Evolutionary conservation across 2,329 filamentous ascomycete genomes (phyloP).

Genomic region (Epichloe bromicola): DNA sequence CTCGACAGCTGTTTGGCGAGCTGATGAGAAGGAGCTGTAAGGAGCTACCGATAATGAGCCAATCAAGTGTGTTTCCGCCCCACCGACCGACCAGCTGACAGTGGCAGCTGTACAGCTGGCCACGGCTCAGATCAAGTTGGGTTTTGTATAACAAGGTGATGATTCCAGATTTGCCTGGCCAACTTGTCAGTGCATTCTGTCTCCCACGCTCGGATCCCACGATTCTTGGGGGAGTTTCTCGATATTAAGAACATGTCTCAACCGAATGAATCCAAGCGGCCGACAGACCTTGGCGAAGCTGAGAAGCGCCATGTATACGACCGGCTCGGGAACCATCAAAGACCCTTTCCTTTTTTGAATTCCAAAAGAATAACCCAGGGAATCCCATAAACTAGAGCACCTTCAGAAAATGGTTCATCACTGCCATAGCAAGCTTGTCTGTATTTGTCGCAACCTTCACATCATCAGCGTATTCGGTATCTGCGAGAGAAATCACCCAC

Average conservation of each 20-base stretch:
- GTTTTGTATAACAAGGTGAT: not conserved
- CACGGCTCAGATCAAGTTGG: not conserved
- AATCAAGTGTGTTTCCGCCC: not conserved
- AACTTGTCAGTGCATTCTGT: not conserved
- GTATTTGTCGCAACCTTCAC: not conserved
- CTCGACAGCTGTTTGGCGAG: not conserved
- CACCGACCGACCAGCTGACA: not conserved
- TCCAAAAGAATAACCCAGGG: not conserved
- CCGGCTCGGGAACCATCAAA: not conserved
- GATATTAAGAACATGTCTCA: not conserved
- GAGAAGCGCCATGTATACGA: not conserved
- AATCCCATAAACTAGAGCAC: not conserved
- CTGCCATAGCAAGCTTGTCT: not conserved
- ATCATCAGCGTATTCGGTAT: not conserved
- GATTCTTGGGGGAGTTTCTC: not conserved
- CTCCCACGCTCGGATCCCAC: not conserved
- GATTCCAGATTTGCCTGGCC: not conserved
- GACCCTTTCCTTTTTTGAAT: not conserved
- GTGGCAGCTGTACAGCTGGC: not conserved
- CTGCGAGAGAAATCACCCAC: constrained; percentile 38
- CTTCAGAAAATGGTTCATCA: not conserved
- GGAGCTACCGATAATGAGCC: not conserved
- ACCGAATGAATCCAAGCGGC: not conserved
- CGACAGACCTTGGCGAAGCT: not conserved
- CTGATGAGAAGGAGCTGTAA: not conserved